Conservation (phyloP, 306 rosid genomes). For the Quercus wislizeni region DNA sequence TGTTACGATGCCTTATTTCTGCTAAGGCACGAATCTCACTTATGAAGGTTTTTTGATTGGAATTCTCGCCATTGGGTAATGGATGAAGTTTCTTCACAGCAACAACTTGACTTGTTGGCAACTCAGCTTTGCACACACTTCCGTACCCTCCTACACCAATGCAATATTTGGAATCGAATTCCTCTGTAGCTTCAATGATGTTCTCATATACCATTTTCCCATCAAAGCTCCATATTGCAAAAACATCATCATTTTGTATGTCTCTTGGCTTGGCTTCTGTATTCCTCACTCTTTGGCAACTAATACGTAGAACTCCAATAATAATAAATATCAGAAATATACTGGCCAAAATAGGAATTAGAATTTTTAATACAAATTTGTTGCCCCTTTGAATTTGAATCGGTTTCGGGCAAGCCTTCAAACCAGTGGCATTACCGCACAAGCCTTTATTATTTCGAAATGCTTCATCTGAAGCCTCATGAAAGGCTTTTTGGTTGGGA, state of each 20-base stretch:
- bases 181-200: constrained; percentile 20
- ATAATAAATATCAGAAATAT: background rate
- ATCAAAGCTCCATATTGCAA: background rate
- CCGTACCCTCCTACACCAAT: background rate
- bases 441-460: background rate
- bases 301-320: background rate
- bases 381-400: background rate
- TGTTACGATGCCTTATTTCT: constrained; percentile 26
- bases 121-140: constrained; percentile 11
- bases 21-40: constrained; percentile 17
- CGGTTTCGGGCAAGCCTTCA: background rate
- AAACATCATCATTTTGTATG: background rate
- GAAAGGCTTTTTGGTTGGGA: background rate
- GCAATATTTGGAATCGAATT: background rate
- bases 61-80: background rate
- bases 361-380: background rate
- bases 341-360: background rate
- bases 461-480: background rate
- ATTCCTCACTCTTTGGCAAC: background rate
- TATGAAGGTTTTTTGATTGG: constrained; percentile 1
- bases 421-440: background rate
- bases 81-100: constrained; percentile 13
- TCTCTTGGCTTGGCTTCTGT: background rate
- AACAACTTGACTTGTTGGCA: background rate
- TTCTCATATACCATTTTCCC: constrained; percentile 14